These are phyloP conservation scores for Coemansia sp. DNA, from an alignment of 192 early-diverging fungal genomes.

Conservation along the genomic window DNA sequence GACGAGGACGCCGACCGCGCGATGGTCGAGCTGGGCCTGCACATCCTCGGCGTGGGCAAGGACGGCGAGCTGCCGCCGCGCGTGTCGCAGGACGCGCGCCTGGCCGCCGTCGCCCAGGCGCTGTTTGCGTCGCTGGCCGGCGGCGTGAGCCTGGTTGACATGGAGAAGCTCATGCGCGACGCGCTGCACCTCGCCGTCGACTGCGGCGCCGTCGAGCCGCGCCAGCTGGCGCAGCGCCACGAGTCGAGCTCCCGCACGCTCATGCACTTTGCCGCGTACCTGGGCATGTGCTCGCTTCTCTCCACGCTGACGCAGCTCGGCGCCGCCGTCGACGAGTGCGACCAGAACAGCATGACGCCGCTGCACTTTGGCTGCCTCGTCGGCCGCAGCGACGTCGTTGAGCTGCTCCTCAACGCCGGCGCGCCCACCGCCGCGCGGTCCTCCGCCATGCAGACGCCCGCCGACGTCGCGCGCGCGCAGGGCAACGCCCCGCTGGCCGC, in stretches of 20 bases:
- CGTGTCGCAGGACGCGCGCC: too few relatives aligned
- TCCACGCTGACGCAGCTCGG: slow-evolving; percentile 46
- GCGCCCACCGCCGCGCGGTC: slow-evolving; percentile 34
- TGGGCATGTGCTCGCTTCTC: slow-evolving; percentile 56
- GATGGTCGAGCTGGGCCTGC: slow-evolving; percentile 87
- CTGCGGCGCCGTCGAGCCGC: slow-evolving; percentile 18
- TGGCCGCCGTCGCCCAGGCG: too few relatives aligned
- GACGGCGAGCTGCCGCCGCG: slow-evolving; percentile 8
- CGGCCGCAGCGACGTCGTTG: slow-evolving; percentile 51
- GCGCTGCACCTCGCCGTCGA: slow-evolving; percentile 18
- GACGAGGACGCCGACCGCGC: slow-evolving; percentile 79
- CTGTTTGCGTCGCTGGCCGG: too few relatives aligned
- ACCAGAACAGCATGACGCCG: slow-evolving; percentile 68
- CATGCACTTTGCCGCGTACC: slow-evolving; percentile 62
- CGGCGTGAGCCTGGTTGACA: slow-evolving; percentile 25
- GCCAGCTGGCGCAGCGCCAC: slow-evolving; percentile 20
- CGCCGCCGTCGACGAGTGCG: slow-evolving; percentile 52
- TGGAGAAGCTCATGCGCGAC: slow-evolving; percentile 32
- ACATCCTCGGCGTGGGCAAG: slow-evolving; percentile 76
- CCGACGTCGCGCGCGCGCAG: slow-evolving; percentile 27
- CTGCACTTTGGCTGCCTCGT: slow-evolving; percentile 68
- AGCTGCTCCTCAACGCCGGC: slow-evolving; percentile 58
- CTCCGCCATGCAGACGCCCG: slow-evolving; percentile 16
- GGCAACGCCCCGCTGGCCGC: slow-evolving; percentile 11
- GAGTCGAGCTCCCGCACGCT: slow-evolving; percentile 56